phyloP scores from a whole-genome alignment of 106 monocot species.

The Amphibolis antarctica region DNA sequence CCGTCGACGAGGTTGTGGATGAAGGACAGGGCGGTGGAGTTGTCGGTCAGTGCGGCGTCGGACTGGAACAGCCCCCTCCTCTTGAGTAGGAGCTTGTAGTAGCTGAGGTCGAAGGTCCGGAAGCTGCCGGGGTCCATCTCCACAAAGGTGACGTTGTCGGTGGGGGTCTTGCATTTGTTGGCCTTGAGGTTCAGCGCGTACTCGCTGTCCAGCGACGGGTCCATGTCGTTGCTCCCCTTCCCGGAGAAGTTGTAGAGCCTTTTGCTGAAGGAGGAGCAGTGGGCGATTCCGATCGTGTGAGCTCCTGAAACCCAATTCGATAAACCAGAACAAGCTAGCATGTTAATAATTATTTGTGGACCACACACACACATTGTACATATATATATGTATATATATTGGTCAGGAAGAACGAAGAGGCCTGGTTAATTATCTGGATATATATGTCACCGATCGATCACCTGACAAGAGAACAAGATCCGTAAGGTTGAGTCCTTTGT shows the following conservation, averaged over 20 bases:
- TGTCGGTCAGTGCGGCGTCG: conserved; percentile 54
- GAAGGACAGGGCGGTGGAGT: conserved; percentile 19
- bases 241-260: conserved; percentile 70
- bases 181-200: conserved; percentile 50
- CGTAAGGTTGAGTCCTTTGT: conserved; percentile 24
- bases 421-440: background rate
- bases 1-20: conserved; percentile 26
- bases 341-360: too few relatives aligned
- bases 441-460: background rate
- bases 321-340: background rate
- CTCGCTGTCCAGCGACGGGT: conserved; percentile 37
- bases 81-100: conserved; percentile 59
- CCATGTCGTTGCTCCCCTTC: conserved; percentile 38
- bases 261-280: conserved; percentile 49
- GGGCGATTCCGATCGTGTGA: conserved; percentile 55
- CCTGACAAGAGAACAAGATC: conserved; percentile 45
- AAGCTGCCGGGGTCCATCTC: conserved; percentile 90
- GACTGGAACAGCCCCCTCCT: conserved; percentile 69
- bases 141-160: conserved; percentile 32
- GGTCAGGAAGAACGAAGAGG: background rate
- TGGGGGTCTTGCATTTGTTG: conserved; percentile 37
- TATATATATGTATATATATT: background rate
- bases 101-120: conserved; percentile 64
- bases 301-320: conserved; percentile 17
- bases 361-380: background rate